Base-by-base conservation (phyloP, 441 rosid genomes). In the Populus hybrid region DNA sequence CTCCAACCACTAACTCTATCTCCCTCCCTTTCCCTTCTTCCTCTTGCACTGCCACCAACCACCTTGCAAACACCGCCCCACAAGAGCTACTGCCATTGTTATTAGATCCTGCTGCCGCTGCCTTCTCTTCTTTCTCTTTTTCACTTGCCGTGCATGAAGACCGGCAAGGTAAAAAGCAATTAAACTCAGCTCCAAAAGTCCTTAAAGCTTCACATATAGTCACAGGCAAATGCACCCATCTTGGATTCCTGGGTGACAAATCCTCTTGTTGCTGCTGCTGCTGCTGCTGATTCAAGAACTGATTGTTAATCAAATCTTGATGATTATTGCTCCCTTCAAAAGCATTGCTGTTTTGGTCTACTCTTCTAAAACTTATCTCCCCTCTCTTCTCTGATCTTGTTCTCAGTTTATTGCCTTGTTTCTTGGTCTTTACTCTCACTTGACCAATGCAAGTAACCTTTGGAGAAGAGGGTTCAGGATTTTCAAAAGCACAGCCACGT, bases 391-490 rank as follows among this genome's bases (percentile, higher is more conserved):
- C 85, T 28, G 96, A 91, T 91, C 94, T 88, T 20, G 92, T 82
- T 74, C 91, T 81, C 68, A 89, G 79, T 85, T 88, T 93, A 88
- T 87, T 93, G 32, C 90, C 91, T 50, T 93, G 95, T 81, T 92
- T 95, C 89, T 93, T 93, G 18, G 97, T 91, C 87, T 95, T 95
- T 6, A 95, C 99, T 38, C 99, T 81, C 23, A 95, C 99, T 70
- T 93, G 99, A 20, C 99, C 97, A 26, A 94, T 93, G 72, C 99
- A 94, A 63, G 99, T 93, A 30, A 94, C 99, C 79, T 95, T 93
- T 0, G 99, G 99, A 24, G 99, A 93, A 78, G 97, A 87, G 0
- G 98, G 98, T 80, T 93, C 97, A 0, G 95, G 92, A 83, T 81
- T 93, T 3, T 84, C 94, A 75, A 89, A 91, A 65, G 83, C 83